Percentiles rank a stretch among this genome's conserved stretches.
Conservation (phyloP, 257 asterid genomes). For the Solanum okadae region DNA sequence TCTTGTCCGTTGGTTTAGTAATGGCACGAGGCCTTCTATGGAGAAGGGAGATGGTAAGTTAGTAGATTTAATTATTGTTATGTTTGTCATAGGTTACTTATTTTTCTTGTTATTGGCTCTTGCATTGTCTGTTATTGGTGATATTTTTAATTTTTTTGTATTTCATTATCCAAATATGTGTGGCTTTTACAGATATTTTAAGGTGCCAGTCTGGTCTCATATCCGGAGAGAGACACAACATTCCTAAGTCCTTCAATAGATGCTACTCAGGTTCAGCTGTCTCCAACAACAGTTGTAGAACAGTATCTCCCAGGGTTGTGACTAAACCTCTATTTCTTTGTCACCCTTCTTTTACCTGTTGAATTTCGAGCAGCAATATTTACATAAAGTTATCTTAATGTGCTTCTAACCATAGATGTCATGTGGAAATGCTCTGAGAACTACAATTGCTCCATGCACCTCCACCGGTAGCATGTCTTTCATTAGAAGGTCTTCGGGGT, state of each 20-base stretch:
- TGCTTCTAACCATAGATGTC: conserved; percentile 31
- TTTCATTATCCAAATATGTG: neutral
- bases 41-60: conserved; percentile 48
- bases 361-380: neutral
- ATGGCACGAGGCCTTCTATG: conserved; percentile 36
- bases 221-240: conserved; percentile 20
- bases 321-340: conserved; percentile 1
- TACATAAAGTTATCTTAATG: neutral
- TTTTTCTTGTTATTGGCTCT: neutral
- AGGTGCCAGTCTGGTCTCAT: conserved; percentile 20
- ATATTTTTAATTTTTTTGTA: neutral
- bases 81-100: neutral
- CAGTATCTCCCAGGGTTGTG: conserved; percentile 27
- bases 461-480: conserved; percentile 31
- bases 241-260: conserved; percentile 22
- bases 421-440: conserved; percentile 32
- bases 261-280: conserved; percentile 3
- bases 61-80: neutral
- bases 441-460: conserved; percentile 24
- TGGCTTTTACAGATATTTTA: conserved; percentile 28
- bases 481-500: conserved; percentile 35
- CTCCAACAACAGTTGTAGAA: conserved; percentile 20
- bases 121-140: neutral
- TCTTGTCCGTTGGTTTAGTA: conserved; percentile 38
- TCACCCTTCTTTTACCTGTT: neutral